These are phyloP conservation scores for Glycine latifolia DNA, from an alignment of 306 rosid genomes.

Conservation along the genomic window DNA sequence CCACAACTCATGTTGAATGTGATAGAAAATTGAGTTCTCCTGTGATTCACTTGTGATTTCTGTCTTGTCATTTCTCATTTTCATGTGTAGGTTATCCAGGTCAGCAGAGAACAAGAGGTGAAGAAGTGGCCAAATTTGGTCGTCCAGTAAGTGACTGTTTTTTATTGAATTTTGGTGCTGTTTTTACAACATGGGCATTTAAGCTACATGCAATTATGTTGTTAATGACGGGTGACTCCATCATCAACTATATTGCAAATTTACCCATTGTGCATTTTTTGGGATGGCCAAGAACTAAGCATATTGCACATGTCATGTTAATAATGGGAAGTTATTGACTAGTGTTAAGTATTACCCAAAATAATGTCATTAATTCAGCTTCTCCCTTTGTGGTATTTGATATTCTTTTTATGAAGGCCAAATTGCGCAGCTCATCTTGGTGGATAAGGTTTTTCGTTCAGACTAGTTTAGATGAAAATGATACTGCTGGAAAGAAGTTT, in stretches of 20 bases:
- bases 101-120: slow-evolving; percentile 72
- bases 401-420: slow-evolving; percentile 69
- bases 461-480: slow-evolving; percentile 86
- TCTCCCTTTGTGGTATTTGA: slow-evolving; percentile 12
- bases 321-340: slow-evolving; percentile 2
- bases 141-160: slow-evolving; percentile 83
- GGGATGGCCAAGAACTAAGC: not conserved
- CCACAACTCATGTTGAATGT: slow-evolving; percentile 10
- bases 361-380: slow-evolving; percentile 19
- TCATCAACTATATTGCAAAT: slow-evolving; percentile 1
- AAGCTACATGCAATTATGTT: slow-evolving; percentile 18
- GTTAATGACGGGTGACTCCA: not conserved
- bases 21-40: slow-evolving; percentile 5
- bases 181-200: slow-evolving; percentile 33
- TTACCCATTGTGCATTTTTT: not conserved
- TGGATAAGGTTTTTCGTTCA: slow-evolving; percentile 93
- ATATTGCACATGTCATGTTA: not conserved
- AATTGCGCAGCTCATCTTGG: slow-evolving; percentile 97
- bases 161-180: slow-evolving; percentile 21
- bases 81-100: slow-evolving; percentile 81
- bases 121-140: slow-evolving; percentile 88
- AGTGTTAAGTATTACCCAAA: not conserved
- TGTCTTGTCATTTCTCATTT: slow-evolving; percentile 10
- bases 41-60: slow-evolving; percentile 25
- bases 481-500: slow-evolving; percentile 81